These are phyloP conservation scores for Amyloporia xantha DNA, from an alignment of 768 basidiomycete species.

Conservation along the genomic window DNA sequence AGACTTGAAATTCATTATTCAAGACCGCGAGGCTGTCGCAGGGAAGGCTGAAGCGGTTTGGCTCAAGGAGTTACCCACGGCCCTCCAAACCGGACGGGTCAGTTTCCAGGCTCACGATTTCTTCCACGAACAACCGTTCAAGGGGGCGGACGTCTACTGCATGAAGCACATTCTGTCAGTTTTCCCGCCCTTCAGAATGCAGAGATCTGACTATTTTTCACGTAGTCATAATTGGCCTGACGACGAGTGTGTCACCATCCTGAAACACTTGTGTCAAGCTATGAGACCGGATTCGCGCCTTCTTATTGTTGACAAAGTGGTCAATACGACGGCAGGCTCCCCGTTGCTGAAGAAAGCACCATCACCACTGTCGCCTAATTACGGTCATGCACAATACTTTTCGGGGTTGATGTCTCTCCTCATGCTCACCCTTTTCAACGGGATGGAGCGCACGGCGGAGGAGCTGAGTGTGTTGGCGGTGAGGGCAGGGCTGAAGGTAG, in stretches of 20 bases:
- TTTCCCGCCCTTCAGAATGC: no score
- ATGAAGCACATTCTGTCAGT: conserved; percentile 9
- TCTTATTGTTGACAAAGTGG: conserved; percentile 4
- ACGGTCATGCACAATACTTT: conserved; percentile 1
- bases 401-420: conserved; percentile 2
- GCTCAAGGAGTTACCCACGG: conserved; percentile 2
- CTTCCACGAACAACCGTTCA: conserved; percentile 10
- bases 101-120: conserved; percentile 10
- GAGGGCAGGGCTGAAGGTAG: conserved; percentile 6
- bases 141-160: conserved; percentile 9
- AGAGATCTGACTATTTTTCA: no score
- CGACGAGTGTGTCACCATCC: conserved; percentile 8
- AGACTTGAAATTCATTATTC: conserved; percentile 12
- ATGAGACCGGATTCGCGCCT: conserved; percentile 6
- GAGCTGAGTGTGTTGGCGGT: conserved; percentile 3
- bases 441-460: conserved; percentile 9
- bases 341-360: conserved; percentile 4
- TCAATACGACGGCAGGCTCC: conserved; percentile 4
- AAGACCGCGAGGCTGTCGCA: conserved; percentile 13
- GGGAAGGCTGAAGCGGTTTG: conserved; percentile 8
- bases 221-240: conserved; percentile 13
- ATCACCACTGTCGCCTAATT: conserved; percentile 9
- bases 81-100: neutral
- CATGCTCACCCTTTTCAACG: conserved; percentile 12
- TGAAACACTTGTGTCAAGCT: conserved; percentile 4